Evolutionary conservation across 1,284 basidiomycete species (phyloP).

Genomic region (Moniliophthora roreri): DNA sequence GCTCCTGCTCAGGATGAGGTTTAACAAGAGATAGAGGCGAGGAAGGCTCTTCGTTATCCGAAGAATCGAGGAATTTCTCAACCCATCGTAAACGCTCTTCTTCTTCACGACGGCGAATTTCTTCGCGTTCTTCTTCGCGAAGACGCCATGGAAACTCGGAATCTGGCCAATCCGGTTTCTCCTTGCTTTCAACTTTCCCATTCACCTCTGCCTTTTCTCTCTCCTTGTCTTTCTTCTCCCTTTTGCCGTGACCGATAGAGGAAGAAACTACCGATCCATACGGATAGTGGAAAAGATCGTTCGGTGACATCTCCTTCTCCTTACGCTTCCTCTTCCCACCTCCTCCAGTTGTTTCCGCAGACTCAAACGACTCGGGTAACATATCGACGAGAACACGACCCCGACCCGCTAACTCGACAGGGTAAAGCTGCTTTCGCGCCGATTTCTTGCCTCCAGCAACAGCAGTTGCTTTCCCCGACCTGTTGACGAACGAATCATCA

Average conservation of each 20-base stretch:
- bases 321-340: constrained; percentile 29
- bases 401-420: constrained; percentile 63
- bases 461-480: background rate
- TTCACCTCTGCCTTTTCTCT: too few species aligned
- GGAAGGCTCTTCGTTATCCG: constrained; percentile 44
- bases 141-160: constrained; percentile 72
- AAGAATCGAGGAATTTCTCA: constrained; percentile 55
- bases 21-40: too few species aligned
- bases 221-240: constrained; percentile 18
- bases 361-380: constrained; percentile 27
- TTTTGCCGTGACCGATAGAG: too few species aligned
- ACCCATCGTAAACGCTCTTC: constrained; percentile 59
- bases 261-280: background rate
- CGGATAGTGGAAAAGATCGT: constrained; percentile 12
- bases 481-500: background rate
- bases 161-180: constrained; percentile 75
- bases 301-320: constrained; percentile 28
- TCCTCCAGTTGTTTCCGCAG: constrained; percentile 28
- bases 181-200: too few species aligned
- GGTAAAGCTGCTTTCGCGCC: constrained; percentile 44
- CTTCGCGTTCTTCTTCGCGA: constrained; percentile 51
- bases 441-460: constrained; percentile 9
- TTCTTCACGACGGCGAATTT: constrained; percentile 49
- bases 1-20: constrained; percentile 57
- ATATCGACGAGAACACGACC: constrained; percentile 65